Base-by-base conservation (phyloP, 2,329 filamentous ascomycete species). In the Botrytis sinoallii region DNA sequence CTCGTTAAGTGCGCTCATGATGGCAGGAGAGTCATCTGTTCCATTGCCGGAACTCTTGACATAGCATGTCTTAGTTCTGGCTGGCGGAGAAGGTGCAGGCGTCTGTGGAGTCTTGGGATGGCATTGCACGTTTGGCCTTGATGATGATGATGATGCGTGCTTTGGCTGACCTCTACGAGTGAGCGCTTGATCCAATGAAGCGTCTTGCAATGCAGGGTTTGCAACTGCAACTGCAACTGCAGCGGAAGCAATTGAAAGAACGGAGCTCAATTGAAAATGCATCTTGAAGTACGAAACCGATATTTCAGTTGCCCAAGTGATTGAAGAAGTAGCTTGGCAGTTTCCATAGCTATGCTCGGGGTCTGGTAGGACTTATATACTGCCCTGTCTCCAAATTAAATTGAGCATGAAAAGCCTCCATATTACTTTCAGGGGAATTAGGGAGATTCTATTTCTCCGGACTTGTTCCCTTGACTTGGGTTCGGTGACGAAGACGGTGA, bases 1-100 rank as follows among this genome's bases (percentile, higher is more conserved):
- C 57, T 84, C 78, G 63, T 89, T 82, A 72, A 91, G 81, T 0
- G 89, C 88, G 1, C 83, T 80, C 14, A 91, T 76, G 68, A 91
- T 87, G 72, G 85, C 84, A 0, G 82, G 77, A 0, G 82, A 81
- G 72, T 84, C 82, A 76, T 81, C 80, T 25, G 75, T 76, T 52
- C 74, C 72, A 52, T 78, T 74, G 42, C 80, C 76, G 61, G 76
- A 76, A 65, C 77, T 78, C n/a, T 78, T 71, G 10, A 81, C 77
- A 59, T 80, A 79, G 74, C 78, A 81, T 25, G 75, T 74, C 66
- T 76, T 79, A 57, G 70, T 74, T 60, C 79, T 73, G 10, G 75
- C 48, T 14, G 75, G 72, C 22, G 77, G 75, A 65, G 68, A 70
- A 46, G 77, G 77, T 5, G 57, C 70, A 10, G 77, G 74, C 2